Evolutionary conservation across 148 eudicot species (phyloP), one percentile per base, ranked within the genome.

Genomic region (Polygonum aviculare): DNA sequence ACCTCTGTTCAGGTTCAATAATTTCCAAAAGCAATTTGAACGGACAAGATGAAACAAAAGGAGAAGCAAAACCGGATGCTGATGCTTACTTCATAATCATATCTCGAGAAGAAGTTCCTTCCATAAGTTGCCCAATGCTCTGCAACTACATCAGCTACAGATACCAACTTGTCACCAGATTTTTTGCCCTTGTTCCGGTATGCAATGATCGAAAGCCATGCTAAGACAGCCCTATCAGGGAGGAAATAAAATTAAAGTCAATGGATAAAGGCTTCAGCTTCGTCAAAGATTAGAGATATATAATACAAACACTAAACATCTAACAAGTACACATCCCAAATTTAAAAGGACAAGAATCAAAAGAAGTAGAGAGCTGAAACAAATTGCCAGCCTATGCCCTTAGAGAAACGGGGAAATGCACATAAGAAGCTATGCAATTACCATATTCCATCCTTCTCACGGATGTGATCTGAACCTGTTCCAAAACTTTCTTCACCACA

Each of bases 401-500:
- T 60, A 26, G 15, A 60, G 26, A 60, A 69, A 11, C 14, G 16
- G 63, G 36, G 8, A 60, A 31, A 60, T 22, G 67, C 12, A 15
- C 38, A 62, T 31, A 62, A 22, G 38, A 62, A 31, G 39, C 38
- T 62, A 31, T 19, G 21, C 26, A 8, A 10, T 54, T 90, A 96
- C 99, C 99, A 96, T 80, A 96, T 91, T 54, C 99, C 99, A 87
- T 96, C 98, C 86, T 96, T 96, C 82, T 96, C 99, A 59, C 99
- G 98, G 67, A 96, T 91, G 82, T 96, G 99, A 83, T 93, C 98
- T 74, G 99, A 96, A 73, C 99, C 99, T 31, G 99, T 96, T 71
- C 99, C 99, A 51, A 96, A 96, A 82, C 99, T 96, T 88, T 93
- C 99, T 87, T 96, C 99, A 22, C 99, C 98, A 78, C 99, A 96